Conservation (phyloP, 352 stramenopile genomes). For the Phytopythium montanum region DNA sequence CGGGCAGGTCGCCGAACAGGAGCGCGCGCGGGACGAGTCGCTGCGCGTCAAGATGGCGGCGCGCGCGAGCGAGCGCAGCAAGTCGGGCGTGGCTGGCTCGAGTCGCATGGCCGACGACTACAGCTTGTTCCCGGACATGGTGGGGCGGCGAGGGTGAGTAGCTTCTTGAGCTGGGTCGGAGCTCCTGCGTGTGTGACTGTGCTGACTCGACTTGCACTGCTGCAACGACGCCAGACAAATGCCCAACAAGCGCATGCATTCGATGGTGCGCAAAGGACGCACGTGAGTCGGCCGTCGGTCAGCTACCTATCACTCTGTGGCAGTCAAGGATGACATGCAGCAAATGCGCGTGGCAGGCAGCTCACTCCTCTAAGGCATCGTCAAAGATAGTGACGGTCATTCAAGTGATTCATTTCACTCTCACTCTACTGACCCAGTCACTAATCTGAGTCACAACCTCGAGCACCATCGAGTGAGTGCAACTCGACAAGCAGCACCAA, state of each 20-base stretch:
- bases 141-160: conserved; percentile 45
- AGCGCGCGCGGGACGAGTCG: conserved; percentile 40
- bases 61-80: conserved; percentile 45
- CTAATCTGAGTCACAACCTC: no score
- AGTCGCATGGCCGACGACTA: conserved; percentile 46
- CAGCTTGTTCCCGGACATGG: conserved; percentile 34
- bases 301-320: neutral
- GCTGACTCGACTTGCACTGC: neutral
- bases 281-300: conserved; percentile 23
- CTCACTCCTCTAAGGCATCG: no score
- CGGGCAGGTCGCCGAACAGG: conserved; percentile 47
- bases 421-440: no score
- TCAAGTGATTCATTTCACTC: no score
- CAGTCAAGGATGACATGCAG: neutral
- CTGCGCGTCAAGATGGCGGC: conserved; percentile 54
- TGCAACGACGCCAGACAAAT: conserved; percentile 19
- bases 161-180: neutral
- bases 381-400: no score
- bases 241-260: conserved; percentile 43
- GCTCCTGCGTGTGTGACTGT: neutral
- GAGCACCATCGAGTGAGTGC: no score
- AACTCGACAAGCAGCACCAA: neutral
- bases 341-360: no score
- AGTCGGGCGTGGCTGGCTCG: conserved; percentile 19
- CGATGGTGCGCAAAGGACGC: conserved; percentile 55